Base-by-base conservation (phyloP, 176 grass and related monocot genomes). In the Phyllostachys edulis region DNA sequence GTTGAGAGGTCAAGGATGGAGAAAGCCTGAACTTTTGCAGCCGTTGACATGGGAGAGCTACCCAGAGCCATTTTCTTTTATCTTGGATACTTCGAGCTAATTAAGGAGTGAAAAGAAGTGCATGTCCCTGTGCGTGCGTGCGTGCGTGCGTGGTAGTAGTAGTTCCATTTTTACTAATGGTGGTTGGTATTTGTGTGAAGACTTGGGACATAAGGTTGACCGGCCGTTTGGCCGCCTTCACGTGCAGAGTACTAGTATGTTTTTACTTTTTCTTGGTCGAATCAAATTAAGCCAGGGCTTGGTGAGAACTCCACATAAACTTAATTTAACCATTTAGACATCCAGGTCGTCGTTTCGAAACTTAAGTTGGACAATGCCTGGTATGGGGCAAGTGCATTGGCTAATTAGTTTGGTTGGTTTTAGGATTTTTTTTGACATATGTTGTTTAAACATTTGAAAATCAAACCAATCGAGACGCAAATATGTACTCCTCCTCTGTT, bases 21-120 rank as follows among this genome's bases (percentile, higher is more conserved):
- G 63, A 72, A 82, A 90, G 88, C 65, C 57, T 37, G 24, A 86
- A 14, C 79, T 73, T 83, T 82, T 73, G 73, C 74, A 73, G 78
- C 79, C 88, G 84, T 86, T 90, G 88, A 90, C 83, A 57, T 86
- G 44, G 45, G 20, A 16, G 7, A 0, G 24, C 15, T 16, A 9
- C 36, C 15, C 18, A 9, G 57, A 47, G 16, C 57, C 57, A 4
- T 11, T 21, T 9, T 8, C 8, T 29, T 5, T 13, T 2, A 16
- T 26, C 80, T 78, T n/a, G 73, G 80, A 78, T 63, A 0, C 64
- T 77, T 62, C 61, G 3, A 9, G 9, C 38, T 1, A 34, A 34
- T 34, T 34, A 23, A 0, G 49, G 66, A 55, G 9, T 84, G 27
- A 41, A 89, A 84, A 88, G 87, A 17, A 39, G 81, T 10, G 55